Evolutionary conservation across 23 red algal genomes (phyloP).

Genomic region (Gracilaria gracilis): DNA sequence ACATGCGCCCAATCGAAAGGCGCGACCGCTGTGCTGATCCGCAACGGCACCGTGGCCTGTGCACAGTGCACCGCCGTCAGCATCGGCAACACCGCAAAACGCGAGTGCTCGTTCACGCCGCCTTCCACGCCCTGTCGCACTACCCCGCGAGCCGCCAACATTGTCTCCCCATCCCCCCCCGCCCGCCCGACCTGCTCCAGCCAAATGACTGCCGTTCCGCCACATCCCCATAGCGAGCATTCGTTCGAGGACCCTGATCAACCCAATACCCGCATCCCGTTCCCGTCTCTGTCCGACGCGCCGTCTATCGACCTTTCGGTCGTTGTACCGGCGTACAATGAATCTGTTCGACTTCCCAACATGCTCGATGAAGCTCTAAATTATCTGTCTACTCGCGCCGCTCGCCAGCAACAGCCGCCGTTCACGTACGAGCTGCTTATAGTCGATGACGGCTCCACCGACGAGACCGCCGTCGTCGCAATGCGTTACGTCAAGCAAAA

Average conservation of each 20-base stretch:
- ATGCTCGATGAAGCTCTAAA: conserved; percentile 88
- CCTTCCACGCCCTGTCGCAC: background rate
- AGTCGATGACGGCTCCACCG: conserved; percentile 93
- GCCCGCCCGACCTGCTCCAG: background rate
- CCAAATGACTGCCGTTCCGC: background rate
- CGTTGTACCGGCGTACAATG: conserved; percentile 95
- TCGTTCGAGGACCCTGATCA: conserved; percentile 22
- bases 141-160: background rate
- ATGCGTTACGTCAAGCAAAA: conserved; percentile 49
- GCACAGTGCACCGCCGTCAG: no score
- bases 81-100: background rate
- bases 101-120: background rate
- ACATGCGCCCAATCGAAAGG: background rate
- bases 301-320: conserved; percentile 63
- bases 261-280: background rate
- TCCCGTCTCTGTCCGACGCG: conserved; percentile 11
- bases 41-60: no score
- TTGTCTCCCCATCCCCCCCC: no score
- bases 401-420: background rate
- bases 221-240: conserved; percentile 13
- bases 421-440: conserved; percentile 93
- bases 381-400: conserved; percentile 54
- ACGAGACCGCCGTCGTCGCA: conserved; percentile 72
- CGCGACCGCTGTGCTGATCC: background rate
- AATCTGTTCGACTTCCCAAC: conserved; percentile 73